A percentile compares a stretch with the other conserved stretches of the same genome.
These are phyloP conservation scores for Chalciporus piperatus DNA, from an alignment of 768 basidiomycete species.

Conservation along the genomic window DNA sequence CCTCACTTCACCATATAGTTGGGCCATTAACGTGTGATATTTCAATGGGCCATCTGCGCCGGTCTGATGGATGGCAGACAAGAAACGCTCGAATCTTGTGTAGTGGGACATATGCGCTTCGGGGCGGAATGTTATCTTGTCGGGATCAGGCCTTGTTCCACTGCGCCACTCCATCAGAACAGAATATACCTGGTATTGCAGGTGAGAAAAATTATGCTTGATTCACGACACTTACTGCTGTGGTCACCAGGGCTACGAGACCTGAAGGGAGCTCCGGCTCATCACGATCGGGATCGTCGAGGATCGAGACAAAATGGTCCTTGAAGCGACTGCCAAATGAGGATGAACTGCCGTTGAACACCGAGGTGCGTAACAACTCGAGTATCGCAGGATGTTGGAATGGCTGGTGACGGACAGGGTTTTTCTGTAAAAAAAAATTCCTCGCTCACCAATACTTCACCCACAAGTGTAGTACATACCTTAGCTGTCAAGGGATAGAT, in stretches of 20 bases:
- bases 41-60: not conserved
- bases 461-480: not conserved
- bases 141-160: not conserved
- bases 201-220: not conserved
- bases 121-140: not conserved
- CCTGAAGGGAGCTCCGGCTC: not conserved
- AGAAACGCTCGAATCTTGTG: not conserved
- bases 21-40: not conserved
- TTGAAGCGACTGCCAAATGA: not conserved
- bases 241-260: not conserved
- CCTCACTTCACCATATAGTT: not conserved
- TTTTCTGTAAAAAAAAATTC: not conserved
- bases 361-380: not conserved
- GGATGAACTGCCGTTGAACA: not conserved
- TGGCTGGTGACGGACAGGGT: not conserved
- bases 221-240: not conserved
- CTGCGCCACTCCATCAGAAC: not conserved
- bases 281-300: not conserved
- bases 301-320: not conserved
- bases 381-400: conserved; percentile 1
- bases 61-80: not conserved
- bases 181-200: not conserved
- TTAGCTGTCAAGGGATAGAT: not conserved
- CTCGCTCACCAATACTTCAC: too few relatives aligned
- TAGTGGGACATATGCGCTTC: not conserved